Conservation (phyloP, 2,329 filamentous ascomycete genomes). For the Claviceps pazoutovae region DNA sequence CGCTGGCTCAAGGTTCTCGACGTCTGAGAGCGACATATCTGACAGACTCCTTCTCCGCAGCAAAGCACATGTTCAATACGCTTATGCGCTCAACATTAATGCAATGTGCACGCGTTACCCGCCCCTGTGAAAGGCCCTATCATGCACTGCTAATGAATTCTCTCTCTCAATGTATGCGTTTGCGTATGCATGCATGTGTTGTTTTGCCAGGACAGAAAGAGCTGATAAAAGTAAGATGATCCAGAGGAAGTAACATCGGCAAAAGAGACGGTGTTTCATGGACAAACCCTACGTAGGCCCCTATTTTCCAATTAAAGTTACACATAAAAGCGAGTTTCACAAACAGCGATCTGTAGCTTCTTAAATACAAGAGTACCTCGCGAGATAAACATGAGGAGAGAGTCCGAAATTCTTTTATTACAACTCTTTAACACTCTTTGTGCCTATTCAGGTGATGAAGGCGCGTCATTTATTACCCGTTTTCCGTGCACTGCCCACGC, state of each 20-base stretch:
- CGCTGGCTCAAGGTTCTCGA: constrained; percentile 27
- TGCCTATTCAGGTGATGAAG: not conserved
- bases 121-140: constrained; percentile 34
- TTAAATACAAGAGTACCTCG: not conserved
- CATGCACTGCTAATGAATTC: not conserved
- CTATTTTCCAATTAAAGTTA: not conserved
- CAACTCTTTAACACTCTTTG: not conserved
- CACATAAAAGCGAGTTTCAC: not conserved
- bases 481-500: no score
- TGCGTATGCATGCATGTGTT: no score
- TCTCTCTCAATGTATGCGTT: not conserved
- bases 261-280: not conserved
- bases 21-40: constrained; percentile 55
- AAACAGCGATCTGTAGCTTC: not conserved
- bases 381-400: not conserved
- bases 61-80: constrained; percentile 54
- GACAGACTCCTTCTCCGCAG: constrained; percentile 38
- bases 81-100: constrained; percentile 39
- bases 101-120: constrained; percentile 34
- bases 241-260: not conserved
- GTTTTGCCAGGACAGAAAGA: no score
- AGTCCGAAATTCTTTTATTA: not conserved
- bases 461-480: not conserved
- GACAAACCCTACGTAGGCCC: no score
- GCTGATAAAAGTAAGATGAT: no score